Conservation (phyloP, 2,329 filamentous ascomycete genomes). For the Scedosporium aurantiacum region DNA sequence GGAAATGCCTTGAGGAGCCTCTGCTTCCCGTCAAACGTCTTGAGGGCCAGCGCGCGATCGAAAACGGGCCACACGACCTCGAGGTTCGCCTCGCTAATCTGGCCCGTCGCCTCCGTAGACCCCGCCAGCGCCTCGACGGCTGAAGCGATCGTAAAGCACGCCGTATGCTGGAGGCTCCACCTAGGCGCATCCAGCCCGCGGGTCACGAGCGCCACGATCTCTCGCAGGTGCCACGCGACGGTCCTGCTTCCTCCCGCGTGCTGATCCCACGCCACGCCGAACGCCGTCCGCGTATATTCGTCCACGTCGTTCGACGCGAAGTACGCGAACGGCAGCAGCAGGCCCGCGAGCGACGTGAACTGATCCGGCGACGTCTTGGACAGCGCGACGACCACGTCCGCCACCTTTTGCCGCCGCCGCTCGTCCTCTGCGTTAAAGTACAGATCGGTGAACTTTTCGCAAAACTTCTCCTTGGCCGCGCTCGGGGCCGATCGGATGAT, state of each 20-base stretch:
- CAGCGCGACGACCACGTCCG: slow-evolving; percentile 72
- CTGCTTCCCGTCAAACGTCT: slow-evolving; percentile 91
- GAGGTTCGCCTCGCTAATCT: slow-evolving; percentile 50
- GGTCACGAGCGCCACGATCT: slow-evolving; percentile 62
- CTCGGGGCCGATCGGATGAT: slow-evolving; percentile 52
- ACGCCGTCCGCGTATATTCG: slow-evolving; percentile 67
- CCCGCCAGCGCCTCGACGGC: slow-evolving; percentile 55
- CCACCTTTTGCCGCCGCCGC: slow-evolving; percentile 59
- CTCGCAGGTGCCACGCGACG: slow-evolving; percentile 70
- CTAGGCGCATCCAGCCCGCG: slow-evolving; percentile 65
- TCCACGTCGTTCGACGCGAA: slow-evolving; percentile 78
- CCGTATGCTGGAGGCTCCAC: slow-evolving; percentile 85
- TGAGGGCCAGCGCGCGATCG: slow-evolving; percentile 71
- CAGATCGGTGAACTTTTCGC: slow-evolving; percentile 46
- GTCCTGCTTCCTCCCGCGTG: slow-evolving; percentile 78
- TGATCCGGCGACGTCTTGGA: slow-evolving; percentile 82
- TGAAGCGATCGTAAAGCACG: slow-evolving; percentile 69
- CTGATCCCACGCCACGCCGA: slow-evolving; percentile 77
- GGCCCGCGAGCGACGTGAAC: slow-evolving; percentile 65
- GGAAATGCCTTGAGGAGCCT: slow-evolving; percentile 70
- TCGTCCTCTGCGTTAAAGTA: slow-evolving; percentile 81
- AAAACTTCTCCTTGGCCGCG: slow-evolving; percentile 38
- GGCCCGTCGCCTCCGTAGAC: slow-evolving; percentile 43
- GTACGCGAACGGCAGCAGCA: slow-evolving; percentile 77
- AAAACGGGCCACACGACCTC: slow-evolving; percentile 68